Evolutionary conservation across 2,329 filamentous ascomycete genomes (phyloP).

Genomic region (Alternaria consortialis): DNA sequence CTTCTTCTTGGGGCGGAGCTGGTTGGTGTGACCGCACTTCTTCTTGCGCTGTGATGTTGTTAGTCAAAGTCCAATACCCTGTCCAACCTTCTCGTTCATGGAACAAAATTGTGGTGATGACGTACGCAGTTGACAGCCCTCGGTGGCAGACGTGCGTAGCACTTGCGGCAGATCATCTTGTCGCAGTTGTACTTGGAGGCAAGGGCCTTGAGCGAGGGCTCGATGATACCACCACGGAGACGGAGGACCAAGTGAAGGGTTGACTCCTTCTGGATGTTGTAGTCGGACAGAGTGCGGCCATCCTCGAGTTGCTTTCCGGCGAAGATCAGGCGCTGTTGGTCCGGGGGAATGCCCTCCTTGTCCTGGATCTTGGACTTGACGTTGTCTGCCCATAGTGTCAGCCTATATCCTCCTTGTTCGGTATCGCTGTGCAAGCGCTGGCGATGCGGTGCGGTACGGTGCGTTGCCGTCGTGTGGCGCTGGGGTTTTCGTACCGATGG

Average conservation of each 20-base stretch:
- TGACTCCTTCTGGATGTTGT: slow-evolving; percentile 99
- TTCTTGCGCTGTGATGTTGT: slow-evolving; percentile 70
- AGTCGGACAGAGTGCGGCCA: slow-evolving; percentile 94
- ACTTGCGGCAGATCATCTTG: slow-evolving; percentile 99
- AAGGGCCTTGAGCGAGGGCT: slow-evolving; percentile 97
- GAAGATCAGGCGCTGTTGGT: slow-evolving; percentile 99
- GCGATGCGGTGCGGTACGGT: slow-evolving; percentile 20
- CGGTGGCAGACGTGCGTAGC: slow-evolving; percentile 94
- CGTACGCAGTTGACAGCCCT: slow-evolving; percentile 95
- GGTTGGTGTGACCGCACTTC: slow-evolving; percentile 99
- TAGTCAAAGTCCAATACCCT: slow-evolving; percentile 18
- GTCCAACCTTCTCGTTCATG: neutral
- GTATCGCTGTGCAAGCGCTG: slow-evolving; percentile 13
- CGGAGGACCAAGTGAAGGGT: slow-evolving; percentile 98
- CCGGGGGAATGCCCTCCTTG: slow-evolving; percentile 98
- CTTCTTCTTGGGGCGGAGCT: slow-evolving; percentile 99
- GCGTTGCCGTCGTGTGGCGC: slow-evolving; percentile 21
- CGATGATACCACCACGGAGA: slow-evolving; percentile 97
- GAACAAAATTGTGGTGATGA: neutral
- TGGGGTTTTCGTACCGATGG: slow-evolving; percentile 67
- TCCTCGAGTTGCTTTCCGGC: slow-evolving; percentile 99
- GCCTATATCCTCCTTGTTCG: slow-evolving; percentile 13
- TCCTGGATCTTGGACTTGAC: slow-evolving; percentile 99
- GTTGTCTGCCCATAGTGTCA: slow-evolving; percentile 71
- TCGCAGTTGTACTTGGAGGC: slow-evolving; percentile 99